phyloP scores from a whole-genome alignment of 371 early-diverging fungal genomes.

The Mucor indicus region DNA sequence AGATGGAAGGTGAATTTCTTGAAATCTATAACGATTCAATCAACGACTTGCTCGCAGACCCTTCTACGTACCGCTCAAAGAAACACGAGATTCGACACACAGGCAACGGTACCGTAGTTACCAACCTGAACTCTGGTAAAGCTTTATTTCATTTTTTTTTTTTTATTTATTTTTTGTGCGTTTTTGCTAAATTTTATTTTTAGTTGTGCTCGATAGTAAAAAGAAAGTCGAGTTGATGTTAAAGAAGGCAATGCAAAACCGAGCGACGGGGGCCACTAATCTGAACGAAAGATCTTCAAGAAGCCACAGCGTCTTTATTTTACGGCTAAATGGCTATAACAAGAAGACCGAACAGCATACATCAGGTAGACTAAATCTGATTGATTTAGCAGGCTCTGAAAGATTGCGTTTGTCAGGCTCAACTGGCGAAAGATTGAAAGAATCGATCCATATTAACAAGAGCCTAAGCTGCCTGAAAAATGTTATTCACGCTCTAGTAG shows the following conservation, averaged over 20 bases:
- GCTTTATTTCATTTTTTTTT: too few species aligned
- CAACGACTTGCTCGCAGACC: too few species aligned
- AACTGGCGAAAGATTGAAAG: constrained; percentile 88
- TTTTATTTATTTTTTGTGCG: too few species aligned
- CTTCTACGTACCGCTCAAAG: too few species aligned
- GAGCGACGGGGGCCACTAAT: constrained; percentile 90
- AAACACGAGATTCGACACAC: too few species aligned
- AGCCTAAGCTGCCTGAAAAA: constrained; percentile 90
- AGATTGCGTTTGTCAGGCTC: constrained; percentile 85
- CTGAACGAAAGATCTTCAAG: constrained; percentile 95
- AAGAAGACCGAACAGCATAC: constrained; percentile 64
- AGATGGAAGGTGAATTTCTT: too few species aligned
- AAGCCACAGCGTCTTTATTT: constrained; percentile 91
- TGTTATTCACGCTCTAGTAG: constrained; percentile 91
- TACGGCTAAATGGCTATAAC: constrained; percentile 78
- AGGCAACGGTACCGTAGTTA: too few species aligned
- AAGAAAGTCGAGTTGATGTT: too few species aligned
- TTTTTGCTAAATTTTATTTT: too few species aligned
- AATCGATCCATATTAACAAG: constrained; percentile 98
- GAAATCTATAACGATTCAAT: too few species aligned
- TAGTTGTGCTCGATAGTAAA: too few species aligned
- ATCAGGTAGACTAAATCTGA: constrained; percentile 83
- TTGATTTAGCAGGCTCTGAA: constrained; percentile 99
- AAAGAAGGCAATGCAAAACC: constrained; percentile 76
- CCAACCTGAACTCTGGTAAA: too few species aligned